Evolutionary conservation across 257 asterid genomes (phyloP).

Genomic region (Solanum pennellii): DNA sequence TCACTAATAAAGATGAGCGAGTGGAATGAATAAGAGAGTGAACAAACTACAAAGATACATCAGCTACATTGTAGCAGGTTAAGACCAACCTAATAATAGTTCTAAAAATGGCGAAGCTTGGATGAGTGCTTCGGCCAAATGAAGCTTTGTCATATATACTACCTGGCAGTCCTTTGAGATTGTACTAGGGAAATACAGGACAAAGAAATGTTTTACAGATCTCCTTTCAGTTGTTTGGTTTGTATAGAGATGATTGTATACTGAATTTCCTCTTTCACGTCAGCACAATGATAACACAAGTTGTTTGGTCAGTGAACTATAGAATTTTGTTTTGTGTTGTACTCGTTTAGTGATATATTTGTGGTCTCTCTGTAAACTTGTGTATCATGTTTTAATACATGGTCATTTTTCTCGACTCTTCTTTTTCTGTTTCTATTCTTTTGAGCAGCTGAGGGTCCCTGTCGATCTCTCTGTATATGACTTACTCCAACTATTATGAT

Average conservation of each 20-base stretch:
- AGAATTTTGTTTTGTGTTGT: not conserved
- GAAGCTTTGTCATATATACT: not conserved
- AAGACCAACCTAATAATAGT: not conserved
- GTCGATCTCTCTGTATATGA: not conserved
- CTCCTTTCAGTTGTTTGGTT: not conserved
- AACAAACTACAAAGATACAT: not conserved
- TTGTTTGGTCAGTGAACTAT: not conserved
- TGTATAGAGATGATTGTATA: not conserved
- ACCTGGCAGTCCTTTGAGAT: not conserved
- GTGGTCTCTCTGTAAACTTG: not conserved
- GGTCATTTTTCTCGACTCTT: not conserved
- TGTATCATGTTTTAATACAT: not conserved
- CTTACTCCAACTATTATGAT: not conserved
- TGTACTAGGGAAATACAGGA: not conserved
- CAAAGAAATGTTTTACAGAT: not conserved
- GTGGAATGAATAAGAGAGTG: not conserved
- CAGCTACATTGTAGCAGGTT: not conserved
- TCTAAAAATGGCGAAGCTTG: not conserved
- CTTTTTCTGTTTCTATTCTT: not conserved
- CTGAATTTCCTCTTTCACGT: not conserved
- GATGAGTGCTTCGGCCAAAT: not conserved
- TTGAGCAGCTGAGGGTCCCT: not conserved
- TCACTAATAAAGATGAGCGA: not conserved
- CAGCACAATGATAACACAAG: not conserved
- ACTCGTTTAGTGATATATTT: not conserved